Conservation (phyloP, 139 green algal species). For the Chlamydomonas sphaeroides region DNA sequence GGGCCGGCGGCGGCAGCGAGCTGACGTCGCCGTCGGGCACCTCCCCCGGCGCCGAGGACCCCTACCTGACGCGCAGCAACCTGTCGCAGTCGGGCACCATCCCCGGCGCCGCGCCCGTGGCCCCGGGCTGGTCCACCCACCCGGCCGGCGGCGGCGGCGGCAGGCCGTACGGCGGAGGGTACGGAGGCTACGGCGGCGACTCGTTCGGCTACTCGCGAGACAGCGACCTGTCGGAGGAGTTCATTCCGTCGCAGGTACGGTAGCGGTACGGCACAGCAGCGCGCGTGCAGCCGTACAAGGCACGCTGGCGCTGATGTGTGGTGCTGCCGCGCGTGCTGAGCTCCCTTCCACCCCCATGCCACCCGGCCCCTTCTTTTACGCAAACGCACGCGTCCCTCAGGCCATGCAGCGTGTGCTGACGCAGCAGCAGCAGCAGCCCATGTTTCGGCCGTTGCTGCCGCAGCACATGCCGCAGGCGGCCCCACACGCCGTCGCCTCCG, state of each 20-base stretch:
- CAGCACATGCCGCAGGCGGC: background rate
- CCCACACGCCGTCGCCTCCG: no score
- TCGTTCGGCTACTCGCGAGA: background rate
- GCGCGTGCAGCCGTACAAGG: no score
- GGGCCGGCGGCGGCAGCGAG: no score
- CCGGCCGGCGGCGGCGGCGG: background rate
- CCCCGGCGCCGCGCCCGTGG: background rate
- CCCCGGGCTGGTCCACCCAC: background rate
- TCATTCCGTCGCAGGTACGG: slow-evolving; percentile 19
- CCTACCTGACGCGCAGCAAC: no score
- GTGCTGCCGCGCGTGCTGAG: no score
- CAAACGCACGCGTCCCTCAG: background rate
- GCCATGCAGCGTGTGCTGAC: slow-evolving; percentile 11
- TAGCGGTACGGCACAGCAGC: no score
- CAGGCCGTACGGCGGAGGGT: background rate
- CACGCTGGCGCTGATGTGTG: no score
- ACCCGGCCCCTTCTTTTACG: no score
- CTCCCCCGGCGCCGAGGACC: no score
- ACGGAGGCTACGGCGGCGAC: background rate
- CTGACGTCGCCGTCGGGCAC: no score
- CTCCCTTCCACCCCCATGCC: no score
- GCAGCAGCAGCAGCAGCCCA: background rate
- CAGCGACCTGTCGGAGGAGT: slow-evolving; percentile 38
- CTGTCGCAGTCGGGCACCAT: background rate
- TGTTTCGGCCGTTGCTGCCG: slow-evolving; percentile 24